phyloP scores from a whole-genome alignment of 352 stramenopile species.

The Globisporangium nagaii region DNA sequence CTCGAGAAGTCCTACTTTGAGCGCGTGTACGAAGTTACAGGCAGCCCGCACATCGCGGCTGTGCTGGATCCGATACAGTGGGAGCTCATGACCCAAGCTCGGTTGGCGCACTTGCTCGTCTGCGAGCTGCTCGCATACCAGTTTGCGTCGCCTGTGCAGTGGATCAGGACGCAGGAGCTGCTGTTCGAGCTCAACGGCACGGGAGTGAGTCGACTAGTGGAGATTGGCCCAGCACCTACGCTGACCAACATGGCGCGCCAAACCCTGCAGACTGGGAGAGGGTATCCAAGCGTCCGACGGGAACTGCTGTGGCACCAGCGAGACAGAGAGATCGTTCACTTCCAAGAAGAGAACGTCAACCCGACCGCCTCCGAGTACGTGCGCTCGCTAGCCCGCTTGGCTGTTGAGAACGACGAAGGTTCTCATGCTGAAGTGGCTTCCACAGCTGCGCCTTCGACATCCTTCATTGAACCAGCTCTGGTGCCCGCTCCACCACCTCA shows the following conservation, averaged over 20 bases:
- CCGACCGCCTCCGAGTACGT: conserved; percentile 65
- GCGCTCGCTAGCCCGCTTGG: too few relatives aligned
- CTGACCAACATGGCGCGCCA: conserved; percentile 82
- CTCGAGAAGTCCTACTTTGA: conserved; percentile 74
- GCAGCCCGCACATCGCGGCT: conserved; percentile 48
- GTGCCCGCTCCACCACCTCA: too few relatives aligned
- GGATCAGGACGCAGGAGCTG: conserved; percentile 84
- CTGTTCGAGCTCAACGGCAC: conserved; percentile 54
- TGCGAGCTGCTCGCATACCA: conserved; percentile 87
- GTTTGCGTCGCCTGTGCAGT: conserved; percentile 86
- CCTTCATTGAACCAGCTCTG: too few relatives aligned
- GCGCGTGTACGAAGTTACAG: conserved; percentile 62
- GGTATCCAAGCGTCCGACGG: conserved; percentile 45
- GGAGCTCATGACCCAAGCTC: conserved; percentile 54
- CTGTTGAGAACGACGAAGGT: too few relatives aligned
- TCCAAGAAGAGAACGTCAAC: conserved; percentile 58
- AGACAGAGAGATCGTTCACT: conserved; percentile 76
- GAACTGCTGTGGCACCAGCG: conserved; percentile 84
- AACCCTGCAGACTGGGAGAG: conserved; percentile 64
- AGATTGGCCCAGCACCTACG: conserved; percentile 79
- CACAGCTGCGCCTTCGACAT: too few relatives aligned
- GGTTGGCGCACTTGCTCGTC: conserved; percentile 70
- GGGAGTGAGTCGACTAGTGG: conserved; percentile 65
- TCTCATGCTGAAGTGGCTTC: conserved; percentile 15
- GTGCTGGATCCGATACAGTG: conserved; percentile 59